Percentiles rank a stretch among this genome's conserved stretches.
phyloP scores from a whole-genome alignment of 2,329 filamentous ascomycete genomes.

The Penicillium fuscoglaucum region DNA sequence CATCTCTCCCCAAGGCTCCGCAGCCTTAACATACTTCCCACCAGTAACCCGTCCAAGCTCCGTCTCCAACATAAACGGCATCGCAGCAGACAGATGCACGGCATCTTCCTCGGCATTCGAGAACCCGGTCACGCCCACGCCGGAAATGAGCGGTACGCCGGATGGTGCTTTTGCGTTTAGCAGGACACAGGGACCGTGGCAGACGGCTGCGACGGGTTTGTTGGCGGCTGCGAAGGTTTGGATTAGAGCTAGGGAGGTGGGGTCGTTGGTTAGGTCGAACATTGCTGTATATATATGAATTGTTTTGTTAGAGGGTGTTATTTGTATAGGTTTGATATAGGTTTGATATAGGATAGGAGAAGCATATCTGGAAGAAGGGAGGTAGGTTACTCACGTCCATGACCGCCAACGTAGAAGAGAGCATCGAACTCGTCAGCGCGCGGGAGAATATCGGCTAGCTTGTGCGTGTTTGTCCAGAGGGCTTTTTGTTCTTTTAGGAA shows the following conservation, averaged over 20 bases:
- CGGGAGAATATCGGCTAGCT: constrained; percentile 58
- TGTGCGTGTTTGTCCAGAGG: constrained; percentile 64
- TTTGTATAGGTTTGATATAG: background rate
- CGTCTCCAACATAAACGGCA: constrained; percentile 52
- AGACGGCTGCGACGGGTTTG: constrained; percentile 54
- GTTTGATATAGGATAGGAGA: background rate
- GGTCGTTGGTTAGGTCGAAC: constrained; percentile 51
- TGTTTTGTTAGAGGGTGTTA: background rate
- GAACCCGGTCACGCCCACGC: constrained; percentile 49
- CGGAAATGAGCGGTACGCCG: constrained; percentile 44
- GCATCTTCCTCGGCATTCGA: constrained; percentile 51
- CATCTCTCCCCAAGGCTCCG: constrained; percentile 47
- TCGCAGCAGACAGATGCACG: constrained; percentile 38
- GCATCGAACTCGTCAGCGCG: constrained; percentile 64
- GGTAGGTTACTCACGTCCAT: constrained; percentile 50
- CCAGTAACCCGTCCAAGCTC: constrained; percentile 43
- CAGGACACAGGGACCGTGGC: constrained; percentile 50
- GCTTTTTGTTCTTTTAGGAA: constrained; percentile 59
- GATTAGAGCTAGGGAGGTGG: constrained; percentile 47
- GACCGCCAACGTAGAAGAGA: constrained; percentile 60
- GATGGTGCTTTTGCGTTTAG: constrained; percentile 47
- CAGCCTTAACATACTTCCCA: constrained; percentile 49
- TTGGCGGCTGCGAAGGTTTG: constrained; percentile 49
- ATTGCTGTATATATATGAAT: constrained; percentile 37
- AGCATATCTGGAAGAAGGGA: background rate